Base-by-base conservation (phyloP, 2,329 filamentous ascomycete genomes). In the Claviceps humidiphila region DNA sequence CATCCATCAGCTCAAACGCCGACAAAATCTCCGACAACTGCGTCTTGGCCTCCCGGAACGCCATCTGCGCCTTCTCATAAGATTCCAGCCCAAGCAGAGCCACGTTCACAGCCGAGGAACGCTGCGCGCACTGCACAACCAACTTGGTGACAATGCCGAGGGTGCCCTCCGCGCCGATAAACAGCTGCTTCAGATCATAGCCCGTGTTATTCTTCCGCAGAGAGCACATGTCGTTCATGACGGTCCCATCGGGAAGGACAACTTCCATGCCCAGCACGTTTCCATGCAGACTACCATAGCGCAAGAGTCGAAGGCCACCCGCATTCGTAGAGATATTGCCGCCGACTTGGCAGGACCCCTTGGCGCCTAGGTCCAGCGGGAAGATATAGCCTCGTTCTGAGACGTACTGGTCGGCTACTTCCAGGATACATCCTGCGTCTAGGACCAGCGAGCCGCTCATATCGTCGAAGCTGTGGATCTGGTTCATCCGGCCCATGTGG, bases 201-300 rank as follows among this genome's bases (percentile, higher is more conserved):
- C 93, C 93, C 2, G 93, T 98, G 73, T 98, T 98, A 76, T 98
- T 97, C 76, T 98, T 98, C 59, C 93, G 82, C 53, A 98, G 75
- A 54, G 80, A 90, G 59, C 81, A 85, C 37, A 98, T 81, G 61
- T 96, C 89, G 61, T 97, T 83, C 46, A 98, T 77, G 59, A 98
- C 79, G 6, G 89, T 96, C 51, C 93, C 93, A 64, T 98, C 88
- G 1, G 93, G 88, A 42, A 98, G 75, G 8, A 98, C 94, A 20
- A 86, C 93, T 72, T 98, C 91, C 50, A 98, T 76, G 26, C 93
- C 93, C 16, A 98, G 76, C 1, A 97, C 89, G 53, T 78, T 96
- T 22, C 93, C 93, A 69, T 98, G 93, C 57, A 98, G 74, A 67
- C 88, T 95, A 50, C 93, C 93, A 67, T 98, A 98, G 44, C 93